Evolutionary conservation across 1,139 yeast species (phyloP), one percentile per base, ranked within the genome.

Genomic region (Pichia sp.): DNA sequence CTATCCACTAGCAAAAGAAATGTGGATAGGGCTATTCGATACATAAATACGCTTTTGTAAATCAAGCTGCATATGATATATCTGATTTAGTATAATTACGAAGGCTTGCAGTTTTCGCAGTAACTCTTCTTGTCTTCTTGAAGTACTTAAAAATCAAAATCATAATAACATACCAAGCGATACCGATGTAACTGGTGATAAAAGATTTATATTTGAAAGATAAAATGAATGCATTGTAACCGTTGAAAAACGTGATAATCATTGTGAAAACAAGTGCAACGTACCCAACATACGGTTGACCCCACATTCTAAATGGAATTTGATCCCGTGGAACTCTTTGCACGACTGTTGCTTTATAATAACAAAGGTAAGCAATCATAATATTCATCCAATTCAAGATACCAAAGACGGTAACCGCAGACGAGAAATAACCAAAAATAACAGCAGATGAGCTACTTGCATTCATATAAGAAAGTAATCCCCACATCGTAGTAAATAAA

Each of bases 331-430:
- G 37, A 18, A 57, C 40, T n/a, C 49, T 50, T 39, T 57, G 62
- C 22, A 39, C 45, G 8, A 39, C 46, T 4, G 54, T 46, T 7
- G 90, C 94, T 54, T 70, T 71, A 71, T 72, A 73, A 67, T 84
- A 85, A 57, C 74, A 71, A 48, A 82, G 68, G 64, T 82, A 85
- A 39, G 85, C 80, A 52, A 77, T 67, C 46, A 80, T 65, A 57
- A 82, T 79, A 40, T 81, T 71, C 47, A 82, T 69, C 53, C 53
- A 47, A 27, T 53, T 57, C 27, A 58, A 42, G 26, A 58, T 46
- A 15, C 59, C 59, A 38, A 57, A 58, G 12, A 59, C 58, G 9
- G 59, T 49, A n/a, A 61, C 63, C 4, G 57, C 47, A 37, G 53
- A 52, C 29, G 56, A 35, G 11, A 59, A 52, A 39, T 58, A 49